Base-by-base conservation (phyloP, 1,139 yeast species). In the Debaryomyces fabryi region DNA sequence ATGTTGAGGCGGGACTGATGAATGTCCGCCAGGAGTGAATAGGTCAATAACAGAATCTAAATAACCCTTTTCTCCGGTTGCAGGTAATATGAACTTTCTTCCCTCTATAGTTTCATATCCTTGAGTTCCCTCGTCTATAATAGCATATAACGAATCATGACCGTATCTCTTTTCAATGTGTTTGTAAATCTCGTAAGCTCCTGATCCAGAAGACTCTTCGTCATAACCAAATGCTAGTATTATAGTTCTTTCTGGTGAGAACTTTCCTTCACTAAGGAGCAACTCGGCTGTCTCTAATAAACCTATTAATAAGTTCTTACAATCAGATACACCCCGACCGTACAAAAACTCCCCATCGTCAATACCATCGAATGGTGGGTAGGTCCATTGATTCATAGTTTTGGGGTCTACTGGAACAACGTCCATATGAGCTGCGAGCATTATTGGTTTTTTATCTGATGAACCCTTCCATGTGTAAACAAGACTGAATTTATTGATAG, bases 31-130 rank as follows among this genome's bases (percentile, higher is more conserved):
- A 8, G 76, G 74, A 15, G 79, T 72, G 45, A 54, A 65, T 42
- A 78, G 58, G 9, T 68, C 72, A 40, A 78, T 65, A 6, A 61
- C 52, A 0, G 76, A 59, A 53, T 76, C 73, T 24, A 74, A 46
- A 49, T 71, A 65, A 0, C 82, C 82, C 58, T 78, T 78, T 55
- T 78, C 82, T 6, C 74, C 78, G 5, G 79, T 74, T 3, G 77
- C 78, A 1, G 89, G 86, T 34, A 78, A 59, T 4, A 86, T 86
- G 53, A 82, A 68, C 57, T 72, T 74, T 45, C 69, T 58, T 6
- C 82, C 83, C 49, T 73, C 76, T 9, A 68, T 57, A 8, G 67
- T 73, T 2, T 64, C 52, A 41, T 58, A 60, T 0, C 74, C 71
- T 5, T 54, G 54, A 35, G 66, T 67, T 21, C 83, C 83, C 61